phyloP scores from a whole-genome alignment of 1,284 basidiomycete genomes.

The Moesziomyces aphidis region DNA sequence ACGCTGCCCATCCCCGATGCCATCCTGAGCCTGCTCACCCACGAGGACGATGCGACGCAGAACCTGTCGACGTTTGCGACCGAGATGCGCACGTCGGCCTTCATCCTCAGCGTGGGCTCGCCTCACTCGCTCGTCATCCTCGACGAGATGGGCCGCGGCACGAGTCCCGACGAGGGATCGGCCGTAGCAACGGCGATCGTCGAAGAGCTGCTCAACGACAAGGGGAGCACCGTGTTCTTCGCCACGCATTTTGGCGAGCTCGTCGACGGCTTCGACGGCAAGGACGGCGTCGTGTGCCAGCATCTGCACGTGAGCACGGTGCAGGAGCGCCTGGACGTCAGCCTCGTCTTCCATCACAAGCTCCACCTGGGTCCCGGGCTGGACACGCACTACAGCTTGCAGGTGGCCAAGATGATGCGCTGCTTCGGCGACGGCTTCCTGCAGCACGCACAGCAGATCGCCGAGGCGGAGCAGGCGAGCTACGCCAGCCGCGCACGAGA shows the following conservation, averaged over 20 bases:
- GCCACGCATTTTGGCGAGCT: slow-evolving; percentile 76
- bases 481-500: slow-evolving; percentile 1
- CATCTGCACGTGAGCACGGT: slow-evolving; percentile 34
- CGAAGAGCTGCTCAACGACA: slow-evolving; percentile 77
- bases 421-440: slow-evolving; percentile 28
- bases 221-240: slow-evolving; percentile 85
- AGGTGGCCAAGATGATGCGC: slow-evolving; percentile 48
- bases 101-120: slow-evolving; percentile 74
- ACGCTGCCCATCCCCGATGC: slow-evolving; percentile 78
- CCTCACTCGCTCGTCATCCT: slow-evolving; percentile 78
- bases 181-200: slow-evolving; percentile 93
- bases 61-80: slow-evolving; percentile 55
- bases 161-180: slow-evolving; percentile 84
- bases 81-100: slow-evolving; percentile 52
- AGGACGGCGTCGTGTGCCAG: slow-evolving; percentile 31
- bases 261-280: slow-evolving; percentile 28
- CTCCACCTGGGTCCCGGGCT: slow-evolving; percentile 30
- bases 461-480: slow-evolving; percentile 10
- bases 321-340: slow-evolving; percentile 9
- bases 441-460: slow-evolving; percentile 20
- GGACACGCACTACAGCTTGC: slow-evolving; percentile 44
- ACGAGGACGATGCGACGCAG: slow-evolving; percentile 79
- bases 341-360: slow-evolving; percentile 42
- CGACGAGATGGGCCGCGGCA: slow-evolving; percentile 90
- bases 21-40: slow-evolving; percentile 86